phyloP scores from a whole-genome alignment of 129 eudicot species.

The Glebionis coronaria region DNA sequence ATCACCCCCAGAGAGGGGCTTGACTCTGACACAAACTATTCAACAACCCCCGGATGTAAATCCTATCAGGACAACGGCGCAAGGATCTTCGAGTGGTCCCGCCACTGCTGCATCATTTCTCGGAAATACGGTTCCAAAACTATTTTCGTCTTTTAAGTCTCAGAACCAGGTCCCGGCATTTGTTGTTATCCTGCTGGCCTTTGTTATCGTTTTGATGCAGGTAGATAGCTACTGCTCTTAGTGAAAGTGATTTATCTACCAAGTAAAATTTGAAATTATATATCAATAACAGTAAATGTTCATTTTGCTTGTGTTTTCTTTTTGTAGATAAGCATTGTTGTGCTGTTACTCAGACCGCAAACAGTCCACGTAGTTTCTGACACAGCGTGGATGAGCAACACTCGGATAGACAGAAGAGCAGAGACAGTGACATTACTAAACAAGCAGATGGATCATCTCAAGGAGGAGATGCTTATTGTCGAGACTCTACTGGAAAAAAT shows the following conservation, averaged over 20 bases:
- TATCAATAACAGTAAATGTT: background rate
- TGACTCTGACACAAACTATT: conserved; percentile 23
- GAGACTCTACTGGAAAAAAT: conserved; percentile 68
- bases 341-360: conserved; percentile 72
- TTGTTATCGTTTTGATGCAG: conserved; percentile 87
- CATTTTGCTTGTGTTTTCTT: background rate
- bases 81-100: conserved; percentile 29
- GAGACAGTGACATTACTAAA: conserved; percentile 49
- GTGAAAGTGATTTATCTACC: background rate
- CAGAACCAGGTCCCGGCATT: conserved; percentile 45
- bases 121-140: conserved; percentile 40
- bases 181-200: conserved; percentile 52
- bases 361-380: conserved; percentile 67
- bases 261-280: background rate
- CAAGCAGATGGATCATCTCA: conserved; percentile 57
- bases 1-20: conserved; percentile 26
- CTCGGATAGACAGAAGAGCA: conserved; percentile 35
- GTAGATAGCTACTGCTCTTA: conserved; percentile 32
- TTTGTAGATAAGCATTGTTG: conserved; percentile 74
- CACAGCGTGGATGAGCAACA: conserved; percentile 33
- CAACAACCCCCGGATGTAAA: conserved; percentile 29
- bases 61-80: conserved; percentile 24
- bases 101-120: conserved; percentile 38
- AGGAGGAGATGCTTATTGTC: conserved; percentile 76
- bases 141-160: conserved; percentile 41